A percentile compares a stretch with the other conserved stretches of the same genome.
Conservation (phyloP, 495 filamentous ascomycete species). For the Penicillium ucsense region DNA sequence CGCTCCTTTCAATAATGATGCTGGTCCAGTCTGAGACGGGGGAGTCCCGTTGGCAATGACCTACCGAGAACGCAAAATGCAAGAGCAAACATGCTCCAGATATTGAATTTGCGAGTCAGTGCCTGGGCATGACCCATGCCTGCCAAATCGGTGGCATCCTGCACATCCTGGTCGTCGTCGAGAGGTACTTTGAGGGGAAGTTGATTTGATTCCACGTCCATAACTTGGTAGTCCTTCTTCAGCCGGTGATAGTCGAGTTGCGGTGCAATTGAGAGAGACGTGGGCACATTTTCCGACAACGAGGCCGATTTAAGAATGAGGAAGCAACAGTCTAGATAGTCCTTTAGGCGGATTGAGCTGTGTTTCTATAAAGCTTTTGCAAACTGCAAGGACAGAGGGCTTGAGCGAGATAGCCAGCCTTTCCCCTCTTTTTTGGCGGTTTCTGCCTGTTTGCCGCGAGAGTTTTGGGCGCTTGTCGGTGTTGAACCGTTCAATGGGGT, state of each 20-base stretch:
- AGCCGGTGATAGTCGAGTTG: conserved; percentile 8
- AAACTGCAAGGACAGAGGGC: background rate
- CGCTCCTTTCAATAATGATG: no score
- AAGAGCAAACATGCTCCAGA: conserved; percentile 40
- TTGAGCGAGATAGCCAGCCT: background rate
- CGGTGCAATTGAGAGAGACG: conserved; percentile 1
- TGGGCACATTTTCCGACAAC: conserved; percentile 18
- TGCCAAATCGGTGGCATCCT: conserved; percentile 42
- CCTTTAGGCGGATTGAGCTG: background rate
- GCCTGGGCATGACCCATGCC: conserved; percentile 44
- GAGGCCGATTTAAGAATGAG: background rate
- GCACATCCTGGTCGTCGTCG: conserved; percentile 27
- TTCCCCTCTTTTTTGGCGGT: background rate
- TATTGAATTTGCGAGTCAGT: conserved; percentile 37
- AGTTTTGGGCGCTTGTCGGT: no score
- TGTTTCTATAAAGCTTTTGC: conserved; percentile 11
- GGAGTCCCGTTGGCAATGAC: background rate
- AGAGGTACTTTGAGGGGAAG: conserved; percentile 22
- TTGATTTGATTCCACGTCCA: conserved; percentile 28
- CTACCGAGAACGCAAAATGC: conserved; percentile 37
- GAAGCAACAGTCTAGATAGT: background rate
- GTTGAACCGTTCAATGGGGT: no score
- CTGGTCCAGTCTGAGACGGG: no score
- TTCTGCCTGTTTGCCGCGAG: background rate
- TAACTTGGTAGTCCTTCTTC: conserved; percentile 6